Evolutionary conservation across 345 rosid species (phyloP).

Genomic region (Cardamine chenopodiifolia): DNA sequence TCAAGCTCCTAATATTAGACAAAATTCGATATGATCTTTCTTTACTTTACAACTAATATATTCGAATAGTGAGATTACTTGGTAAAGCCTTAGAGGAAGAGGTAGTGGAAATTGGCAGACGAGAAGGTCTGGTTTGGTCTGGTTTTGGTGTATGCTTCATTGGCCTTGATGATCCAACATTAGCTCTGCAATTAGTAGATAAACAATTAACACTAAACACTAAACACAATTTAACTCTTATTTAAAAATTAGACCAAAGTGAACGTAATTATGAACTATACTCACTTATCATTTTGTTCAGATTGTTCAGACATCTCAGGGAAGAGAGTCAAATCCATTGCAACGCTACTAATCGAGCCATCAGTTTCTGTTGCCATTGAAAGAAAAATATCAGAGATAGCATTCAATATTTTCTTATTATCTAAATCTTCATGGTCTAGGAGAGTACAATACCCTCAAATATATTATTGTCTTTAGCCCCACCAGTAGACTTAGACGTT

Average conservation of each 20-base stretch:
- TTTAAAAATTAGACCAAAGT: background rate
- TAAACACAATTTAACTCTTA: background rate
- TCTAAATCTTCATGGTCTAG: slow-evolving; percentile 62
- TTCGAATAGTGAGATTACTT: slow-evolving; percentile 42
- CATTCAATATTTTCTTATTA: slow-evolving; percentile 62
- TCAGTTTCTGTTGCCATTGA: slow-evolving; percentile 81
- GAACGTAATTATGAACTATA: slow-evolving; percentile 6
- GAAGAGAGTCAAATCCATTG: slow-evolving; percentile 65
- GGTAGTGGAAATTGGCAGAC: slow-evolving; percentile 48
- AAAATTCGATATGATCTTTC: too few species aligned
- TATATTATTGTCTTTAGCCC: slow-evolving; percentile 20
- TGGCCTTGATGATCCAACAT: slow-evolving; percentile 48
- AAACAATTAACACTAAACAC: slow-evolving; percentile 3
- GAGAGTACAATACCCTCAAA: slow-evolving; percentile 45
- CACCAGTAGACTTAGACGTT: slow-evolving; percentile 46
- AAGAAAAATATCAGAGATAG: slow-evolving; percentile 57
- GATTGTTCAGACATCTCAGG: slow-evolving; percentile 36
- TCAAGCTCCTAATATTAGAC: background rate
- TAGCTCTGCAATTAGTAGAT: slow-evolving; percentile 36
- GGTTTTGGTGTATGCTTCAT: slow-evolving; percentile 51
- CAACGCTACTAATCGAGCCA: slow-evolving; percentile 51
- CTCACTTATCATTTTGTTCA: slow-evolving; percentile 54
- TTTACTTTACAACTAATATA: background rate
- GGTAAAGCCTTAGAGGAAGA: slow-evolving; percentile 49
- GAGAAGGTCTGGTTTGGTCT: slow-evolving; percentile 46